Evolutionary conservation across 2,329 filamentous ascomycete genomes (phyloP), one percentile per base, ranked within the genome.

Genomic region (Cladosporium sp.): DNA sequence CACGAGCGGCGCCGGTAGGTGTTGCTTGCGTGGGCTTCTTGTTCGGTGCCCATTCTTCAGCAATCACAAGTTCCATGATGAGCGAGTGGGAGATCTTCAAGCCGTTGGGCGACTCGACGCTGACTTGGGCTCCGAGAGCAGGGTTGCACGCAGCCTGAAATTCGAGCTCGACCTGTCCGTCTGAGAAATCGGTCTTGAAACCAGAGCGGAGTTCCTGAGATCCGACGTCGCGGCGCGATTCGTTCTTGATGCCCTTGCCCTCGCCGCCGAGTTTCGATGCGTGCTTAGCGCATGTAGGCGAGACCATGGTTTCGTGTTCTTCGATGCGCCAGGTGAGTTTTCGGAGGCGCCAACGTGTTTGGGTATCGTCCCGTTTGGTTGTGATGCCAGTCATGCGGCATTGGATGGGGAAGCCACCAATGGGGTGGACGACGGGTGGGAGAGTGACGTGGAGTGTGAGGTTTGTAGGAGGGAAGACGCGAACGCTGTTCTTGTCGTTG

Each of bases 401-500:
- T 47, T 85, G 82, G 51, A 97, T 82, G 11, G 82, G 88, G 76
- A 95, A 93, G 67, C 84, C 86, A 67, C 90, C 89, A 61, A 92
- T 89, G 5, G 93, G 92, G 76, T 96, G 88, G 63, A 97, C 87
- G 64, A 96, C 85, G 38, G 90, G 85, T 49, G 88, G 88, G 63
- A 96, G 87, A 68, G 90, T 87, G 63, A 94, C 88, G 69, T 87
- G 88, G 60, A 91, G 89, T 65, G 90, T 92, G 69, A 99, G 87
- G 76, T 96, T 94, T 65, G 94, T 99, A 0, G 94, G 93, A 50
- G 93, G 94, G 76, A 99, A 99, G 70, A 97, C 89, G 69, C 93
- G 90, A 63, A 96, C 87, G 15, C 90, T 95, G 75, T 92, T 88
- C 75, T 95, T 93, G 61, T 95, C 91, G 55, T 84, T 81, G 51